Percentiles rank a stretch among this genome's conserved stretches.
Evolutionary conservation across 257 asterid genomes (phyloP).

Genomic region (Mitragyna speciosa): DNA sequence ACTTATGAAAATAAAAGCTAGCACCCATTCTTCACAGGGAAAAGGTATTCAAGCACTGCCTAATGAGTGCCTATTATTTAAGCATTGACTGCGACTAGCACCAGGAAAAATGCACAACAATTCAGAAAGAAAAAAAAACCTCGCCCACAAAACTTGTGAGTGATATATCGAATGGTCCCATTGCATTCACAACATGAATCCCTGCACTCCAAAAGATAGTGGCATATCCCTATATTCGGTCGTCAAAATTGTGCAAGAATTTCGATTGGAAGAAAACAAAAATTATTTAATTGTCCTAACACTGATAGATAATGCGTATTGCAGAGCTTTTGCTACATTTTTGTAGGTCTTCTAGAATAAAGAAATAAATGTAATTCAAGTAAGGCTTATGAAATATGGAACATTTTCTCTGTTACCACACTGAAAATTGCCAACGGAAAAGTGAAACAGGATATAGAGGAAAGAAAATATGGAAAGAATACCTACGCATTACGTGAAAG

Average conservation of each 20-base stretch:
- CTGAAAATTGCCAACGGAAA: not conserved
- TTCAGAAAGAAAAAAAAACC: not conserved
- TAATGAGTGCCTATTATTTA: not conserved
- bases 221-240: not conserved
- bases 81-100: not conserved
- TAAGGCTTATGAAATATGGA: not conserved
- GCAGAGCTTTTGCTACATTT: not conserved
- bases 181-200: conserved; percentile 5
- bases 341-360: not conserved
- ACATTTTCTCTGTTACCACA: not conserved
- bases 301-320: not conserved
- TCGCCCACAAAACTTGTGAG: not conserved
- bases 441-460: not conserved
- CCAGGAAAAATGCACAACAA: not conserved
- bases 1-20: not conserved
- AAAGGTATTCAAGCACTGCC: not conserved
- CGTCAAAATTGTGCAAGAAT: not conserved
- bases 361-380: not conserved
- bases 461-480: not conserved
- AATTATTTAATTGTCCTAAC: not conserved
- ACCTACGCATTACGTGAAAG: too few relatives aligned
- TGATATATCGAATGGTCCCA: not conserved
- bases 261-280: not conserved
- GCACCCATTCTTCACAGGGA: too few relatives aligned
- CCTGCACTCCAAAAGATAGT: not conserved